Conservation (phyloP, 306 rosid genomes). For the Luffa acutangula region DNA sequence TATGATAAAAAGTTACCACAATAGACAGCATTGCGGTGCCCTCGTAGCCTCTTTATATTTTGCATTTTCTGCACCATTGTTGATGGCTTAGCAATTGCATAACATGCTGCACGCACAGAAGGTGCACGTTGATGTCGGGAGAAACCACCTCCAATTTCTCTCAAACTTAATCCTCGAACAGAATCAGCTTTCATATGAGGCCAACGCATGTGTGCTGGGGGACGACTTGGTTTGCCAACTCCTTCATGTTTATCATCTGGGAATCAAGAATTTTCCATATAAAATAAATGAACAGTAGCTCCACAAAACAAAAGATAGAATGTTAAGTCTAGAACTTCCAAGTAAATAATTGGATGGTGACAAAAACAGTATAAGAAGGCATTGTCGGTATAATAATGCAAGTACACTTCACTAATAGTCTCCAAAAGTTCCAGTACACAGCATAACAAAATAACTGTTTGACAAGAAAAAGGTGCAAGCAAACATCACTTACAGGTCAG, state of each 20-base stretch:
- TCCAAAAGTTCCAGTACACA: background rate
- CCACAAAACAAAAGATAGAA: background rate
- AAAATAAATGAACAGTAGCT: slow-evolving; percentile 2
- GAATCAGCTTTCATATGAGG: slow-evolving; percentile 98
- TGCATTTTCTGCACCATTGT: slow-evolving; percentile 95
- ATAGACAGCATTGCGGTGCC: slow-evolving; percentile 96
- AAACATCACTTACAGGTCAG: slow-evolving; percentile 52
- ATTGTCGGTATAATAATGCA: background rate
- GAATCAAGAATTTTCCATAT: slow-evolving; percentile 1
- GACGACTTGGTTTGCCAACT: slow-evolving; percentile 32
- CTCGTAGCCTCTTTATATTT: slow-evolving; percentile 77
- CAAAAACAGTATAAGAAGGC: background rate
- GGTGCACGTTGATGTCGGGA: slow-evolving; percentile 91
- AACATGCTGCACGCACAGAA: slow-evolving; percentile 88
- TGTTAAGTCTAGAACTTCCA: background rate
- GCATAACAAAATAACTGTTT: background rate
- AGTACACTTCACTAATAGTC: background rate
- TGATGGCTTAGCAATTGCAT: slow-evolving; percentile 91
- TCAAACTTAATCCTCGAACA: slow-evolving; percentile 78
- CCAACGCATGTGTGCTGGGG: slow-evolving; percentile 86
- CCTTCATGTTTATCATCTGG: slow-evolving; percentile 56
- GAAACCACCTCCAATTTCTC: slow-evolving; percentile 99
- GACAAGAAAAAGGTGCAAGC: slow-evolving; percentile 13
- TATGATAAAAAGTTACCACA: slow-evolving; percentile 59
- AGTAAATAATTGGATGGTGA: background rate